A percentile compares a stretch with the other conserved stretches of the same genome.
Conservation (phyloP, 495 filamentous ascomycete species). For the Penicillium atrosanguineum region DNA sequence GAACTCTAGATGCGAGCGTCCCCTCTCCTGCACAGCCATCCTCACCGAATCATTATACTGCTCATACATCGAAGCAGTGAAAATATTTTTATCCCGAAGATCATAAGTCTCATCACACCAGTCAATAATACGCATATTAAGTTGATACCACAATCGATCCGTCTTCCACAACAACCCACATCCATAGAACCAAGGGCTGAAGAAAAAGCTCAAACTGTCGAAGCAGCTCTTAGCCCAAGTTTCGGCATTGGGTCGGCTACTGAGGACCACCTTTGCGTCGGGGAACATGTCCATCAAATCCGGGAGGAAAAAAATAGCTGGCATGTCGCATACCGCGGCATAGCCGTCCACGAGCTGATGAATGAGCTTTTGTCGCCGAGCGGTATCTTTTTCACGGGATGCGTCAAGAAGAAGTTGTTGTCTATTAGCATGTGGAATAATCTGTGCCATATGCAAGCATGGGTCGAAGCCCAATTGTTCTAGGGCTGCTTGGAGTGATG, state of each 20-base stretch:
- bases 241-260: neutral
- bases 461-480: slow-evolving; percentile 8
- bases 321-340: slow-evolving; percentile 13
- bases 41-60: slow-evolving; percentile 13
- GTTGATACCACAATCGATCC: slow-evolving; percentile 10
- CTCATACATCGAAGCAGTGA: neutral
- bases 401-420: slow-evolving; percentile 8
- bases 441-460: slow-evolving; percentile 16
- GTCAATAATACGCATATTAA: slow-evolving; percentile 14
- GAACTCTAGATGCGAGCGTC: slow-evolving; percentile 10
- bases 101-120: slow-evolving; percentile 2
- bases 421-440: slow-evolving; percentile 10
- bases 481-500: slow-evolving; percentile 14
- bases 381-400: neutral
- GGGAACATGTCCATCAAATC: slow-evolving; percentile 16
- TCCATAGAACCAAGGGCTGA: slow-evolving; percentile 1
- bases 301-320: slow-evolving; percentile 10
- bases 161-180: slow-evolving; percentile 10
- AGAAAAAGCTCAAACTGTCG: slow-evolving; percentile 13
- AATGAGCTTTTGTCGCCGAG: slow-evolving; percentile 4
- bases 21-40: neutral
- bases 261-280: slow-evolving; percentile 5
- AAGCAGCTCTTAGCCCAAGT: slow-evolving; percentile 11
- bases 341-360: slow-evolving; percentile 8
- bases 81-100: slow-evolving; percentile 1